These are phyloP conservation scores for Mucor sp. DNA, from an alignment of 371 early-diverging fungal species.

Conservation along the genomic window DNA sequence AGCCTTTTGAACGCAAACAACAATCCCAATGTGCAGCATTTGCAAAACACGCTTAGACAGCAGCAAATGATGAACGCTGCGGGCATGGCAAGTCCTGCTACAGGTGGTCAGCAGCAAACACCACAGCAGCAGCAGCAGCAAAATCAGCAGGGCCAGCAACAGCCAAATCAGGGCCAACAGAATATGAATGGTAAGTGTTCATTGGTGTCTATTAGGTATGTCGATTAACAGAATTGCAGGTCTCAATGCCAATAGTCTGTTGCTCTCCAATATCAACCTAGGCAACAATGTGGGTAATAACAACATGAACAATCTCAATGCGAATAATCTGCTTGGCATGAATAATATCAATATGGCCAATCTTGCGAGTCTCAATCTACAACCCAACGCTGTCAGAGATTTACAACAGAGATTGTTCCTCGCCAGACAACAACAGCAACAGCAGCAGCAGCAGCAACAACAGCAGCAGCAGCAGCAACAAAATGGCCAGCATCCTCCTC, in stretches of 20 bases:
- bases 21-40: constrained; percentile 26
- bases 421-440: constrained; percentile 44
- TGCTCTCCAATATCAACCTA: constrained; percentile 47
- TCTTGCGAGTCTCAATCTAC: constrained; percentile 26
- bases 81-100: constrained; percentile 16
- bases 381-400: constrained; percentile 37
- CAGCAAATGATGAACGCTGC: constrained; percentile 33
- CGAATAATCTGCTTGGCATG: constrained; percentile 27
- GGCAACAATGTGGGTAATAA: constrained; percentile 21
- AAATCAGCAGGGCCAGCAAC: constrained; percentile 15
- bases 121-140: constrained; percentile 34
- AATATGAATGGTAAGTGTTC: constrained; percentile 24
- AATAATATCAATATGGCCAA: constrained; percentile 26
- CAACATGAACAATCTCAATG: constrained; percentile 16
- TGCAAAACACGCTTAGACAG: constrained; percentile 28
- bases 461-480: constrained; percentile 43
- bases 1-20: constrained; percentile 20
- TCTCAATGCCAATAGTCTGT: constrained; percentile 41
- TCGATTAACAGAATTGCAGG: constrained; percentile 11
- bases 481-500: constrained; percentile 22
- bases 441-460: constrained; percentile 43
- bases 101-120: neutral
- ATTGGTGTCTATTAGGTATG: neutral
- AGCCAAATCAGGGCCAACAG: constrained; percentile 19
- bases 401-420: constrained; percentile 34